Evolutionary conservation across 2,329 filamentous ascomycete genomes (phyloP), one percentile per base, ranked within the genome.

Genomic region (Tolypocladium amazonense): DNA sequence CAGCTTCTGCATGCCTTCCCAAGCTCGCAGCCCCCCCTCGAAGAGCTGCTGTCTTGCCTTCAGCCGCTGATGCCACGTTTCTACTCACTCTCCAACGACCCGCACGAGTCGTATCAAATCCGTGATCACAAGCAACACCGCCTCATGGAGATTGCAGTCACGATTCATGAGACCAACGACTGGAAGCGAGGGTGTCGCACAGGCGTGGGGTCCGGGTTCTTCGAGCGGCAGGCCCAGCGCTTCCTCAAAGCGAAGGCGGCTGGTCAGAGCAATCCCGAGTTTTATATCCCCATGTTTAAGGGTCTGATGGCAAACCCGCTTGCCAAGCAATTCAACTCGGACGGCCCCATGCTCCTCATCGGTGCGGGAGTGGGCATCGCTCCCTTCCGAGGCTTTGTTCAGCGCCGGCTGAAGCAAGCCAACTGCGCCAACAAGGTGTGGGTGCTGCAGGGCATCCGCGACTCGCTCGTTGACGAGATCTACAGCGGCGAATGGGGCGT

Each of bases 371-470:
- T 99, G 27, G 94, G 94, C 64, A 93, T 99, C 73, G 94, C 94
- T 14, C 94, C 94, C 0, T 99, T 99, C 86, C 87, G 94, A 56
- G 94, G 94, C 60, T 99, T 99, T 73, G 95, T 99, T 53, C 90
- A 97, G 76, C 90, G 95, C 61, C 85, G 92, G 15, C 81, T 97
- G 60, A 93, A 93, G 81, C 94, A 92, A 63, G 92, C 92, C 70
- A 97, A 95, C 76, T 96, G 92, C 70, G 92, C 91, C 63, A 97
- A 97, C 80, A 97, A 97, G 77, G 93, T 97, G 68, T 97, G 92
- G 92, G 90, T 97, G 54, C 83, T 97, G 53, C 92, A 97, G 76
- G 92, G 92, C 45, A 87, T 96, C 54, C 88, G 92, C n/a, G 94
- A 99, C 75, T 92, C 89, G 33, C 84, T 96, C 50, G 85, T 97